These are phyloP conservation scores for Tubosaeta sp. DNA, from an alignment of 768 basidiomycete genomes.

Conservation along the genomic window DNA sequence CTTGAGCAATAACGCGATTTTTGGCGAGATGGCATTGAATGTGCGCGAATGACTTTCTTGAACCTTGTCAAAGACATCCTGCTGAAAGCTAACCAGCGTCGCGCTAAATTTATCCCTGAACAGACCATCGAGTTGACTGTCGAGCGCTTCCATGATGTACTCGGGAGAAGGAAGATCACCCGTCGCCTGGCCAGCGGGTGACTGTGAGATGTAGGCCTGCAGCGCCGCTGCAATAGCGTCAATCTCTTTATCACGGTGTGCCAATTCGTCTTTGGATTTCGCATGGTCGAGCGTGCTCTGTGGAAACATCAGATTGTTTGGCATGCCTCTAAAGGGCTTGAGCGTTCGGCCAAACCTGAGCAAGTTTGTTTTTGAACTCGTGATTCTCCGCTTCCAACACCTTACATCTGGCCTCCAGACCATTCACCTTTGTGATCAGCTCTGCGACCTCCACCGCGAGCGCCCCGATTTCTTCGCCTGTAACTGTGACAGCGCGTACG, in stretches of 20 bases:
- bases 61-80: conserved; percentile 22
- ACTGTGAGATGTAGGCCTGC: conserved; percentile 30
- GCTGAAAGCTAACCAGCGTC: conserved; percentile 18
- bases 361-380: conserved; percentile 20
- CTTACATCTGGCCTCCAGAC: conserved; percentile 18
- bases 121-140: conserved; percentile 21
- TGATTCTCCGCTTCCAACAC: conserved; percentile 27
- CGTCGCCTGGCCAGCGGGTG: conserved; percentile 8
- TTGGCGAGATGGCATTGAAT: conserved; percentile 24
- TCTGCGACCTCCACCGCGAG: conserved; percentile 30
- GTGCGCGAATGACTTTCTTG: conserved; percentile 20
- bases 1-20: conserved; percentile 21
- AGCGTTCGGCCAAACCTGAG: conserved; percentile 21
- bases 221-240: conserved; percentile 30
- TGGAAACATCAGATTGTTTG: conserved; percentile 1
- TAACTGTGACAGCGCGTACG: conserved; percentile 9
- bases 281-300: conserved; percentile 14
- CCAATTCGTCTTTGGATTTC: conserved; percentile 10
- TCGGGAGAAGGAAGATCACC: conserved; percentile 24
- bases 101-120: conserved; percentile 22
- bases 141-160: conserved; percentile 28
- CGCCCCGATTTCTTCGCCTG: conserved; percentile 29
- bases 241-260: conserved; percentile 23
- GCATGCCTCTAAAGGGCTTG: not conserved
- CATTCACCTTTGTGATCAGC: conserved; percentile 28